Evolutionary conservation across 2,329 filamentous ascomycete genomes (phyloP).

Genomic region (Aspergillus sp.): DNA sequence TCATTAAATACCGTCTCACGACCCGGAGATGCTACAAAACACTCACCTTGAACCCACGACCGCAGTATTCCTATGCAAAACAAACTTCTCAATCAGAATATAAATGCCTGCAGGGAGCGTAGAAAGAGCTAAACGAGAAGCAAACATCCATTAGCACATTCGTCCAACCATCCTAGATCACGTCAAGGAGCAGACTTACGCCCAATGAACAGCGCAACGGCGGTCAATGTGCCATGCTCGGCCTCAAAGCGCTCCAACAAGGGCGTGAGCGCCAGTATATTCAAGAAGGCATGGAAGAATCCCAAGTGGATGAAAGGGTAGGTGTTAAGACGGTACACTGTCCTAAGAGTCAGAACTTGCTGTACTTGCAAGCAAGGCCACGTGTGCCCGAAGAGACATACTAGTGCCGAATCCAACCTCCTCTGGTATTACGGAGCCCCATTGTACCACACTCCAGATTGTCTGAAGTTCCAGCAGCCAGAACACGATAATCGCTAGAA

Average conservation of each 20-base stretch:
- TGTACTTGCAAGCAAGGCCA: not conserved
- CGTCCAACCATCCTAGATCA: not conserved
- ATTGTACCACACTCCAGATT: constrained; percentile 71
- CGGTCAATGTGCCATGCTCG: constrained; percentile 86
- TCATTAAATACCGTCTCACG: constrained; percentile 13
- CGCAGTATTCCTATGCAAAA: constrained; percentile 70
- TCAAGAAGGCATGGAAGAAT: constrained; percentile 77
- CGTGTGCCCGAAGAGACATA: constrained; percentile 49
- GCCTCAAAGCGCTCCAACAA: constrained; percentile 90
- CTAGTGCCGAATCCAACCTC: constrained; percentile 71
- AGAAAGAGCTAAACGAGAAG: constrained; percentile 62
- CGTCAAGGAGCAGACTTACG: constrained; percentile 62
- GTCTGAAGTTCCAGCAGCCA: constrained; percentile 71
- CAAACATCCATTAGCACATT: constrained; percentile 19
- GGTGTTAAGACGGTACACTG: constrained; percentile 91
- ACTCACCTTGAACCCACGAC: constrained; percentile 80
- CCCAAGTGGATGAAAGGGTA: constrained; percentile 84
- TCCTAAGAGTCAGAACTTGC: constrained; percentile 10
- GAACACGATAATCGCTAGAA: constrained; percentile 66
- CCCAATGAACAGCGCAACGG: constrained; percentile 84
- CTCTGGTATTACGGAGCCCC: constrained; percentile 77
- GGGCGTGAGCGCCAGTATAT: constrained; percentile 78
- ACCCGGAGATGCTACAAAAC: not conserved
- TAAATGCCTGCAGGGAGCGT: constrained; percentile 83
- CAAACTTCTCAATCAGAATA: constrained; percentile 71